Evolutionary conservation across 768 basidiomycete species (phyloP), one percentile per base, ranked within the genome.

Genomic region (Suillus variegatus): DNA sequence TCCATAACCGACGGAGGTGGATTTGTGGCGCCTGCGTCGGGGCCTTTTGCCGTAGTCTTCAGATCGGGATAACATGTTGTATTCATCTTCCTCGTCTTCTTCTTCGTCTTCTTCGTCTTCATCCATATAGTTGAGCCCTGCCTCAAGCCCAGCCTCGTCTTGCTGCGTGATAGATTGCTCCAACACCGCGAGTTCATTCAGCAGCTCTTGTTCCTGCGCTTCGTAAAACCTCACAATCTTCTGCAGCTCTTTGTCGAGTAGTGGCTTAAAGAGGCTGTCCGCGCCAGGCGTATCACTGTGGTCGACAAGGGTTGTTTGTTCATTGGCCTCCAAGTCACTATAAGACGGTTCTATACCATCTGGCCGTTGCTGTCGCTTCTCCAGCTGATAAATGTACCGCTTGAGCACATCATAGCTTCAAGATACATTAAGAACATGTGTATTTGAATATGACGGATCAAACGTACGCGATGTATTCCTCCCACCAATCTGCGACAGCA

Each of bases 401-500:
- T 95, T 95, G 70, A 95, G 81, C 6, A 85, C 81, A 75, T 92
- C 93, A 73, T 96, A 96, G n/a, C 93, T 94, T 20, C 18, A 38
- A 28, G 28, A 54, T 40, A 49, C 16, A 25, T 16, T 28, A 13
- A 43, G 0, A 20, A 25, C 32, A 51, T 5, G 16, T 7, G 8
- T 16, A 25, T n/a, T 58, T 18, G 60, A 18, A 54, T 7, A 60
- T 14, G 18, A 10, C 3, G n/a, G 44, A 54, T 54, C 44, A 18
- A 43, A 85, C 91, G 67, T 71, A 94, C 88, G 90, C 86, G 54
- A 96, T 93, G 74, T 96, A 96, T 60, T 94, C 90, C 67, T 94
- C 92, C 89, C 91, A 92, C 94, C 94, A 95, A 60, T 96, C 94
- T 0, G 93, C 82, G 32, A 95, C 91, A 3, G 93, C 92, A 70